Conservation (phyloP, 495 filamentous ascomycete genomes). For the Articulospora tetracladia region DNA sequence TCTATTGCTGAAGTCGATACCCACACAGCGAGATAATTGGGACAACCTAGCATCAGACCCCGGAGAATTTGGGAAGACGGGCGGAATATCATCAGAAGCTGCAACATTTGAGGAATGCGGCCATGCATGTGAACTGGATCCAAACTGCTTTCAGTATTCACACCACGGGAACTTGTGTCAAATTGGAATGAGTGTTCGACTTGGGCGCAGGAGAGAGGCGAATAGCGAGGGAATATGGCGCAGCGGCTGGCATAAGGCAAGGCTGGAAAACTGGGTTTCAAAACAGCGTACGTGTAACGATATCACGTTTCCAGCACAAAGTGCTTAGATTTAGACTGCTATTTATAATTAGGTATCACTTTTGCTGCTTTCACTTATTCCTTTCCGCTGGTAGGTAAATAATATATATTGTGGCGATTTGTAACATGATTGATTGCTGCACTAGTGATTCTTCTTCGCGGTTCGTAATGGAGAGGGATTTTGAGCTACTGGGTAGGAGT, state of each 20-base stretch:
- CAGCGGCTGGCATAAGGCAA: slow-evolving; percentile 6
- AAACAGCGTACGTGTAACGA: slow-evolving; percentile 3
- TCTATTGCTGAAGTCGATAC: slow-evolving; percentile 19
- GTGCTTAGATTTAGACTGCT: not conserved
- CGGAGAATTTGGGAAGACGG: slow-evolving; percentile 12
- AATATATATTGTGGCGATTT: too few relatives aligned
- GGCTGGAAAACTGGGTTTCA: slow-evolving; percentile 3
- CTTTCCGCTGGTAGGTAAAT: too few relatives aligned
- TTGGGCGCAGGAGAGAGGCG: not conserved
- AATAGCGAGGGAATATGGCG: slow-evolving; percentile 3
- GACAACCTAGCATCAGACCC: slow-evolving; percentile 36
- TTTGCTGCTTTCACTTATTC: too few relatives aligned
- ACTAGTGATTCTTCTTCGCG: too few relatives aligned
- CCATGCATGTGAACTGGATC: not conserved
- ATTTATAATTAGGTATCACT: too few relatives aligned
- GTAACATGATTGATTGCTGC: too few relatives aligned
- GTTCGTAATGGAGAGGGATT: too few relatives aligned
- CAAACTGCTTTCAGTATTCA: slow-evolving; percentile 5
- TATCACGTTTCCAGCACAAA: slow-evolving; percentile 3
- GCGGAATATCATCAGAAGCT: not conserved
- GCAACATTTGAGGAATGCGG: slow-evolving; percentile 4
- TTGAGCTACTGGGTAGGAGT: too few relatives aligned
- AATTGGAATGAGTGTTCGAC: slow-evolving; percentile 8
- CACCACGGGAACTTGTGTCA: slow-evolving; percentile 3
- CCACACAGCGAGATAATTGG: slow-evolving; percentile 31